Evolutionary conservation across 1,284 basidiomycete species (phyloP), one percentile per base, ranked within the genome.

Genomic region (Golubevia sp.): DNA sequence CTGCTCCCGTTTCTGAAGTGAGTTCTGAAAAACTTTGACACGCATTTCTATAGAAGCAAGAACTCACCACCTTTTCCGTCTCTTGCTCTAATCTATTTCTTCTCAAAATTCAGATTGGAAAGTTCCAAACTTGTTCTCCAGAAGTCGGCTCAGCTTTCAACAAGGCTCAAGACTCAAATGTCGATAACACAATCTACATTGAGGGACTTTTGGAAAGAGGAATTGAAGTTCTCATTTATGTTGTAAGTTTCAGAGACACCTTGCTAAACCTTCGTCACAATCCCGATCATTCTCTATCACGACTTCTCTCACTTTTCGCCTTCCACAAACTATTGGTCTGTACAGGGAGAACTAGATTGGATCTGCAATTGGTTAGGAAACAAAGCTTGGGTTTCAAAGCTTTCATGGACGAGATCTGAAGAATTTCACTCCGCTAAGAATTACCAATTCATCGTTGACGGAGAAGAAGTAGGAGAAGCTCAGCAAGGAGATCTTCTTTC

Each of bases 351-450:
- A 8, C 52, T 72, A 21, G 77, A 79, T 58, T 74, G 69, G 71
- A 76, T 72, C 59, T 77, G 76, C 65, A 76, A 76, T 61, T 64
- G 63, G 27, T 54, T 68, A 30, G 72, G 74, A 6, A 77, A 76
- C 64, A 59, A 61, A 30, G 60, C 65, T 23, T 76, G 73, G 74
- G 72, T 76, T 49, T 48, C 59, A 2, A 59, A 59, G 3, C 59
- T 77, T 44, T 18, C 11, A 44, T 44, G 38, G 38, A 13, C 38
- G 18, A 44, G 38, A 44, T 44, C 38, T 18, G 38, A 44, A 44
- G 38, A 44, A 44, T 44, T 44, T 18, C 38, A 44, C 38, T 13
- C 11, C 11, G 38, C 38, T 8, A 44, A 44, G 38, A 44, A 44
- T 18, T 44, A 44, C 18, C 38, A 44, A 44, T 44, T 8, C 11